Conservation (phyloP, 1,284 basidiomycete genomes). For the Melampsora americana region DNA sequence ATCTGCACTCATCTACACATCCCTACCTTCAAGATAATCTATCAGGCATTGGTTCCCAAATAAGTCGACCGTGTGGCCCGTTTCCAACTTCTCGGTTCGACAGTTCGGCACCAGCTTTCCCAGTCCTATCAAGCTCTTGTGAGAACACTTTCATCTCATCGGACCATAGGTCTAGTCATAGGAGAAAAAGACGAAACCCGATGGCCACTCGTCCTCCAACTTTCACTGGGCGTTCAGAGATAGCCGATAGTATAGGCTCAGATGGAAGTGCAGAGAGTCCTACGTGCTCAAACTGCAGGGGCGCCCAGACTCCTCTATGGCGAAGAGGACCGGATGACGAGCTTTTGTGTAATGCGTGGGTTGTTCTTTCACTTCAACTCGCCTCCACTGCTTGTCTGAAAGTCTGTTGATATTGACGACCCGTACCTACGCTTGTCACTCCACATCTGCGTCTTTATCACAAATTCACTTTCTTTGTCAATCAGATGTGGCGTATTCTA, state of each 20-base stretch:
- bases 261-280: conserved; percentile 12
- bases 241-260: neutral
- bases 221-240: conserved; percentile 24
- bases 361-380: too few species aligned
- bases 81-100: neutral
- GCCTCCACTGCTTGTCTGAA: neutral
- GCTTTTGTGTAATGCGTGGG: conserved; percentile 42
- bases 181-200: conserved; percentile 38
- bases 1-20: neutral
- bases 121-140: too few species aligned
- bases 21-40: neutral
- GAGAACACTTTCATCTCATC: too few species aligned
- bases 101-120: neutral
- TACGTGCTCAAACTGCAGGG: conserved; percentile 33
- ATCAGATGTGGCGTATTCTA: conserved; percentile 37
- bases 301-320: conserved; percentile 37
- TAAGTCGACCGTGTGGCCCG: neutral
- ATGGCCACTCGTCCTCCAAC: conserved; percentile 35
- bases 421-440: neutral
- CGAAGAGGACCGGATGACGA: conserved; percentile 39
- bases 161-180: neutral
- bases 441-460: neutral
- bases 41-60: neutral
- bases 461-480: neutral
- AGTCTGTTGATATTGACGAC: neutral